Base-by-base conservation (phyloP, 306 rosid genomes). In the Parietaria judaica region DNA sequence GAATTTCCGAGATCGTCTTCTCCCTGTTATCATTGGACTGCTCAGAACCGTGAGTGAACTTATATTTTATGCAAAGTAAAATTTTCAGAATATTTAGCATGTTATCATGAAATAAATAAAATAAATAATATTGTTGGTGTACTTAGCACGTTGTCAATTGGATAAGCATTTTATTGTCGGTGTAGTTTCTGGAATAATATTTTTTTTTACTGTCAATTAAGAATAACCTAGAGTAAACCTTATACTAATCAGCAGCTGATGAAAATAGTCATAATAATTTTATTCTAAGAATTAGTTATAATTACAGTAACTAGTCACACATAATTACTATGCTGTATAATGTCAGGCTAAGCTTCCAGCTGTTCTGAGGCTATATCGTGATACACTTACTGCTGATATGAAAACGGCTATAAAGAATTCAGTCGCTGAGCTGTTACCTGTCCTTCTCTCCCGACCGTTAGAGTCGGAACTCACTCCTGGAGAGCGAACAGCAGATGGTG, bases 341-440 rank as follows among this genome's bases (percentile, higher is more conserved):
- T 76, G 72, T 69, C 84, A 94, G 99, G 97, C 99, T 69, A 86
- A 88, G 78, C 97, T 94, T 38, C 99, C 99, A 31, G 80, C 95
- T 70, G 83, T 94, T 46, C 78, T 94, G 79, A 88, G 99, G 81
- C 72, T 89, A 56, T 94, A 94, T 69, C 88, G 97, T 58, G 99
- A 94, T 69, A 84, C 96, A 16, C 81, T 94, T 64, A 94, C 97
- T 48, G 83, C 87, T 69, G 97, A 94, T 69, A 94, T 94, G 99
- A 94, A 94, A 83, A 79, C 80, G 71, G 90, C 97, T 74, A 84
- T 94, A 56, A 94, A 94, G 78, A 84, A 85, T 56, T 87, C 95
- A 13, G 99, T 94, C 62, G 97, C 95, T 6, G 99, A 88, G 76
- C 74, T 94, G 56, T 95, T 94, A 77, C 97, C 97, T 1, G 79